These are phyloP conservation scores for Evernia prunastri DNA, from an alignment of 495 filamentous ascomycete genomes.

Conservation along the genomic window DNA sequence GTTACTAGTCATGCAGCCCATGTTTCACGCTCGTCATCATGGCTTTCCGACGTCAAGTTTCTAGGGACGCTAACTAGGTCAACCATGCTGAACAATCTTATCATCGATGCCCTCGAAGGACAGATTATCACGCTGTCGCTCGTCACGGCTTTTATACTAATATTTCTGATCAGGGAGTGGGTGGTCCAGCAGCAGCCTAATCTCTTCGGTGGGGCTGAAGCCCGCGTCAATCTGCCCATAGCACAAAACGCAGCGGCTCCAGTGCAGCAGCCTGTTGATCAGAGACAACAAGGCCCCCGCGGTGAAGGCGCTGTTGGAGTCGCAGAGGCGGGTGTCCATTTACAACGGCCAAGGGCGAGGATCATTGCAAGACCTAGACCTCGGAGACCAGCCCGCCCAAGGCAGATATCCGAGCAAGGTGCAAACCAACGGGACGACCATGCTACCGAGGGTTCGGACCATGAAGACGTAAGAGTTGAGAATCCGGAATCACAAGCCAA, in stretches of 20 bases:
- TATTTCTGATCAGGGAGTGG: conserved; percentile 95
- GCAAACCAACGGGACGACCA: not conserved
- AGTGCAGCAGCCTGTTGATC: conserved; percentile 18
- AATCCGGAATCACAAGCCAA: not conserved
- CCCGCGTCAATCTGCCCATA: conserved; percentile 38
- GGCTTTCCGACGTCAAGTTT: conserved; percentile 67
- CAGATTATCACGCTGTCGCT: conserved; percentile 87
- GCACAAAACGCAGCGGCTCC: conserved; percentile 6
- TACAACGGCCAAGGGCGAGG: conserved; percentile 12
- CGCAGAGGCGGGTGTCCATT: conserved; percentile 8
- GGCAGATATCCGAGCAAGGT: not conserved
- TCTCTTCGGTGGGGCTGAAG: conserved; percentile 42
- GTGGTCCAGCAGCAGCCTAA: conserved; percentile 95
- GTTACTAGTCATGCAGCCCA: not conserved
- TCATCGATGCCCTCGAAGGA: conserved; percentile 83
- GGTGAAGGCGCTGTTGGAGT: conserved; percentile 21
- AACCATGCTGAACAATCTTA: conserved; percentile 64
- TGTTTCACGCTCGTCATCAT: conserved; percentile 33
- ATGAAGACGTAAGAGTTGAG: not conserved
- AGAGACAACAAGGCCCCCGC: conserved; percentile 25
- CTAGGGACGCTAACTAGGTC: conserved; percentile 67
- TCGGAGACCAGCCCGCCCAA: conserved; percentile 1
- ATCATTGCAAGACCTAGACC: conserved; percentile 16
- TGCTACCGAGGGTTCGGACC: conserved; percentile 7
- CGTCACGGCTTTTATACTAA: conserved; percentile 84